A percentile compares a stretch with the other conserved stretches of the same genome.
Conservation (phyloP, 2,329 filamentous ascomycete species). For the Penicillium vulpinum region DNA sequence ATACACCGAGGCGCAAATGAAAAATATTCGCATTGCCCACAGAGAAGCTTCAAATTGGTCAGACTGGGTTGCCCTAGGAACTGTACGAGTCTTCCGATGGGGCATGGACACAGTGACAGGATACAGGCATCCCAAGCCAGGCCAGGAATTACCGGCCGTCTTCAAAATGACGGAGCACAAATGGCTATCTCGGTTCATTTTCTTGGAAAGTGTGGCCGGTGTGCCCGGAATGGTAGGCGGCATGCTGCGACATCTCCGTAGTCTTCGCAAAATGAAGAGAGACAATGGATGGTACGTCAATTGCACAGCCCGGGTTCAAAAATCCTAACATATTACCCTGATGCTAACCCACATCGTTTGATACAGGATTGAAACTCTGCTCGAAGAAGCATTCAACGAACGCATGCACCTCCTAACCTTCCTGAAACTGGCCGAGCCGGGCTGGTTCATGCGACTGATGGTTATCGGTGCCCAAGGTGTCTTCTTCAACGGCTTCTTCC, state of each 20-base stretch:
- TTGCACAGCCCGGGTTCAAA: not conserved
- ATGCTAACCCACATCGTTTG: not conserved
- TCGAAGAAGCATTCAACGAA: constrained; percentile 90
- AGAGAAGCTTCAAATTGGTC: constrained; percentile 70
- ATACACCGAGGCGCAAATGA: constrained; percentile 79
- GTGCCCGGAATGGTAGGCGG: constrained; percentile 97
- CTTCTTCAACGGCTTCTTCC: constrained; percentile 93
- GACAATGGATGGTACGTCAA: constrained; percentile 78
- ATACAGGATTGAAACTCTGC: constrained; percentile 78
- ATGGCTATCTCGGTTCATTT: constrained; percentile 87
- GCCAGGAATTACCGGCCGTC: constrained; percentile 47
- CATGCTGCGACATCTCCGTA: constrained; percentile 86
- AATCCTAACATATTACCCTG: not conserved
- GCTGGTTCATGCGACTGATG: constrained; percentile 87
- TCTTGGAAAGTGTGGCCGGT: constrained; percentile 90
- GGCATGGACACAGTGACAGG: constrained; percentile 81
- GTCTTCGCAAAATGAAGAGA: constrained; percentile 78
- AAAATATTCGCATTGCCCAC: constrained; percentile 70
- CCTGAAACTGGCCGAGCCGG: constrained; percentile 84
- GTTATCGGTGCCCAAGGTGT: constrained; percentile 91
- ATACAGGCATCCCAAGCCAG: constrained; percentile 67
- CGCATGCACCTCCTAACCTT: constrained; percentile 92
- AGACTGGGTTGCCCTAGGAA: constrained; percentile 75
- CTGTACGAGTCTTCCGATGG: constrained; percentile 74
- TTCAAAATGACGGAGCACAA: constrained; percentile 78